A percentile compares a stretch with the other conserved stretches of the same genome.
Conservation (phyloP, 371 early-diverging fungal genomes). For the Gilbertella persicaria region DNA sequence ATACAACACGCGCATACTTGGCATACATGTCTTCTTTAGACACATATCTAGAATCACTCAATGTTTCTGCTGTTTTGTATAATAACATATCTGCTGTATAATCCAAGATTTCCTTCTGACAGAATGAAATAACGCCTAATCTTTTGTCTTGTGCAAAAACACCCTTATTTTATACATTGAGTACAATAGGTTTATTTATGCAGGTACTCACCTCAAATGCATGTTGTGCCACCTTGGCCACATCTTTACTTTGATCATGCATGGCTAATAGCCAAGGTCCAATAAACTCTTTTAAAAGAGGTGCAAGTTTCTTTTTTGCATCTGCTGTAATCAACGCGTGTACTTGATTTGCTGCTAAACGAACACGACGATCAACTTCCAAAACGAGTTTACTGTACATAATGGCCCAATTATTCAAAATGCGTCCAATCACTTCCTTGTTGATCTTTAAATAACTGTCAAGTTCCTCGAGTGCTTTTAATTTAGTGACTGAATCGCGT, state of each 20-base stretch:
- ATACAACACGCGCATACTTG: slow-evolving; percentile 61
- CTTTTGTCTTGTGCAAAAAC: slow-evolving; percentile 61
- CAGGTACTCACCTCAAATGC: slow-evolving; percentile 61
- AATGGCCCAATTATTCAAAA: slow-evolving; percentile 42
- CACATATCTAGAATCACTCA: slow-evolving; percentile 69
- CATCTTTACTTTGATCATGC: slow-evolving; percentile 64
- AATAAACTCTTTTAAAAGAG: slow-evolving; percentile 60
- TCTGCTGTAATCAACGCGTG: slow-evolving; percentile 54
- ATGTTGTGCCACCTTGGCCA: slow-evolving; percentile 46
- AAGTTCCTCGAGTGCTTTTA: slow-evolving; percentile 71
- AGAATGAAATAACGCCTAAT: slow-evolving; percentile 57
- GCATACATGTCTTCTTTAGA: slow-evolving; percentile 65
- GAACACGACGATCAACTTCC: slow-evolving; percentile 67
- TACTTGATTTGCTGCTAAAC: slow-evolving; percentile 54
- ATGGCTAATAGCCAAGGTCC: slow-evolving; percentile 66
- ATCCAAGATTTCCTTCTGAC: slow-evolving; percentile 61
- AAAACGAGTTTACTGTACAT: slow-evolving; percentile 59
- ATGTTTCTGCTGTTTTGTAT: slow-evolving; percentile 61
- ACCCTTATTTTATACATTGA: slow-evolving; percentile 19
- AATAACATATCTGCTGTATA: slow-evolving; percentile 56
- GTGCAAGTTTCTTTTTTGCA: slow-evolving; percentile 62
- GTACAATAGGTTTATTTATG: too few species aligned
- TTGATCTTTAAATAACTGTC: slow-evolving; percentile 51
- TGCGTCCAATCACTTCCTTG: slow-evolving; percentile 25
- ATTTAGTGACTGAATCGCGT: slow-evolving; percentile 67